Conservation (phyloP, 1,284 basidiomycete species). For the Trichosporon coremiiforme region DNA sequence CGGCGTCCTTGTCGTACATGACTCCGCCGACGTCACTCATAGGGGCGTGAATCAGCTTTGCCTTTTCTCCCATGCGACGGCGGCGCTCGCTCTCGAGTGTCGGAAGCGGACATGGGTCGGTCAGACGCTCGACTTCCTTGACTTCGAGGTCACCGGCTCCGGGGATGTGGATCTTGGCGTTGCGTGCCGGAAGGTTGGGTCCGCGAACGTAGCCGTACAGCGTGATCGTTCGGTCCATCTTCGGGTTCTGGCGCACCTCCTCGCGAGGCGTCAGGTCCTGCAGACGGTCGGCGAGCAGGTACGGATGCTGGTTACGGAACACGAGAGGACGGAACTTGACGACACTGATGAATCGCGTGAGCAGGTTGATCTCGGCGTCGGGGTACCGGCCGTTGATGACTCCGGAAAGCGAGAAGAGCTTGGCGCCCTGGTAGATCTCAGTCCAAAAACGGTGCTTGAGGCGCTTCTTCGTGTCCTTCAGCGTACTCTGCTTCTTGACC, state of each 20-base stretch:
- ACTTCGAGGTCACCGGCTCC: constrained; percentile 87
- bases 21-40: constrained; percentile 99
- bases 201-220: constrained; percentile 94
- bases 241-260: constrained; percentile 76
- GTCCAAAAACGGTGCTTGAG: constrained; percentile 99
- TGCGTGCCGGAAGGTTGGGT: constrained; percentile 78
- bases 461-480: constrained; percentile 89
- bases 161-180: constrained; percentile 87
- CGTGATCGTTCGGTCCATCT: constrained; percentile 79
- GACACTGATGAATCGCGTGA: constrained; percentile 92
- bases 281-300: constrained; percentile 92
- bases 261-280: constrained; percentile 94
- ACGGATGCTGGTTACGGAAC: constrained; percentile 92
- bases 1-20: constrained; percentile 97
- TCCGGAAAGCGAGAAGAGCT: constrained; percentile 96
- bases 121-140: constrained; percentile 71
- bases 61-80: constrained; percentile 91
- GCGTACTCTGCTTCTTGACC: constrained; percentile 85
- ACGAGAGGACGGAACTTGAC: constrained; percentile 98
- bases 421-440: constrained; percentile 97
- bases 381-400: constrained; percentile 98
- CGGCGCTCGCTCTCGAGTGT: constrained; percentile 90
- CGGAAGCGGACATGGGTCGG: constrained; percentile 93
- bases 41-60: constrained; percentile 92
- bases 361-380: constrained; percentile 92